Conservation (phyloP, 2,329 filamentous ascomycete genomes). For the Exophiala viscosa region DNA sequence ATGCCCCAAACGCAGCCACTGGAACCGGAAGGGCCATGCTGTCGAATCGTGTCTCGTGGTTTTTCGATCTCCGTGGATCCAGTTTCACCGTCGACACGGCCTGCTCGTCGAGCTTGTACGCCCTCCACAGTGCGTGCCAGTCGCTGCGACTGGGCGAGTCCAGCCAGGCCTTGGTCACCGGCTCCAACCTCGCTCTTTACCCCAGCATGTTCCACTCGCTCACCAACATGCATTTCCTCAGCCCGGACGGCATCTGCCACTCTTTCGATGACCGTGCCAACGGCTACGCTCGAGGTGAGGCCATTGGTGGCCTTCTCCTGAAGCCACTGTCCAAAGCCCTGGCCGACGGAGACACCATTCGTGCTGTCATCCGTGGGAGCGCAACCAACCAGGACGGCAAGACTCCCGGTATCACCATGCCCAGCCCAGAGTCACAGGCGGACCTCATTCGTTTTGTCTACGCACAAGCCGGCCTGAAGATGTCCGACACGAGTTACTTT, state of each 20-base stretch:
- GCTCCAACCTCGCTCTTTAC: conserved; percentile 3
- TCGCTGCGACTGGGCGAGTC: conserved; percentile 31
- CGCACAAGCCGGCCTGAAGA: conserved; percentile 39
- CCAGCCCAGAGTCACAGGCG: conserved; percentile 14
- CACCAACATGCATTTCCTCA: conserved; percentile 14
- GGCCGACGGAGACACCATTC: conserved; percentile 35
- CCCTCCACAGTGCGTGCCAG: conserved; percentile 30
- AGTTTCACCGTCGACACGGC: conserved; percentile 31
- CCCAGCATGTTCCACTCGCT: neutral
- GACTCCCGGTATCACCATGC: conserved; percentile 8
- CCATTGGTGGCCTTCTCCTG: conserved; percentile 33
- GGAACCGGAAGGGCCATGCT: conserved; percentile 28
- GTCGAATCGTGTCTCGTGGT: conserved; percentile 32
- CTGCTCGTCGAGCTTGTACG: conserved; percentile 30
- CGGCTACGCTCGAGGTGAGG: conserved; percentile 37
- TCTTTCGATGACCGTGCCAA: conserved; percentile 36
- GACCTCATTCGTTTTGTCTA: conserved; percentile 41
- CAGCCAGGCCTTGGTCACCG: conserved; percentile 34
- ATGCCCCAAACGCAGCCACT: conserved; percentile 19
- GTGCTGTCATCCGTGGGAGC: conserved; percentile 35
- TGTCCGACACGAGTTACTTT: conserved; percentile 28
- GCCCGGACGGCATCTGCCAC: conserved; percentile 31
- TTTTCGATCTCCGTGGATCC: conserved; percentile 30
- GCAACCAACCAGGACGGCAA: conserved; percentile 34
- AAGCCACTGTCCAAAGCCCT: conserved; percentile 35